Percentiles rank a stretch among this genome's conserved stretches.
phyloP scores from a whole-genome alignment of 139 green algal genomes.

The Ettlia oleoabundans region DNA sequence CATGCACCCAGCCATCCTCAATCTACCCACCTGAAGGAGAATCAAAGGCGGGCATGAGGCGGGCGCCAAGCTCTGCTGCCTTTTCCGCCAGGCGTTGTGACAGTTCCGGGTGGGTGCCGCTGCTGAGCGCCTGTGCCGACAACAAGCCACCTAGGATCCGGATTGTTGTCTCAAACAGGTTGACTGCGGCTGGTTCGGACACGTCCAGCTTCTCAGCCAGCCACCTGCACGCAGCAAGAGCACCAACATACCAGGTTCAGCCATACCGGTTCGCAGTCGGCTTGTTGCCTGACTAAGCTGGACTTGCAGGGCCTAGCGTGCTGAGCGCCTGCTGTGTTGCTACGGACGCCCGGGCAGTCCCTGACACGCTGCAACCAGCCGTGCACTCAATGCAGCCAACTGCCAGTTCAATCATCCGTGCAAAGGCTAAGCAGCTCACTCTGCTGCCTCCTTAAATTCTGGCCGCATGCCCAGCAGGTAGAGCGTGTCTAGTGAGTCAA shows the following conservation, averaged over 20 bases:
- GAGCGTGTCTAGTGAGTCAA: conserved; percentile 87
- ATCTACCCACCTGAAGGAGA: conserved; percentile 35
- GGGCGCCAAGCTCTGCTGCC: conserved; percentile 51
- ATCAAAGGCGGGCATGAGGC: conserved; percentile 52
- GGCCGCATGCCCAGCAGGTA: conserved; percentile 66
- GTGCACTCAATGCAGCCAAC: neutral
- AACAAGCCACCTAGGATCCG: conserved; percentile 90
- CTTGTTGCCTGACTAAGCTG: too few species aligned
- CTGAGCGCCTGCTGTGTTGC: too few species aligned
- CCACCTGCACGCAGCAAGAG: neutral
- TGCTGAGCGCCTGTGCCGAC: conserved; percentile 77
- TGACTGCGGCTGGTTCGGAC: conserved; percentile 43
- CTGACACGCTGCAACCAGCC: neutral
- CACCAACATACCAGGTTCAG: neutral
- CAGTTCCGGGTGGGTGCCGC: conserved; percentile 7
- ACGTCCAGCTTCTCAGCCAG: conserved; percentile 28
- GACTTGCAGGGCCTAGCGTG: too few species aligned
- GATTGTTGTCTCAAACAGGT: conserved; percentile 96
- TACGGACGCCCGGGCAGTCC: too few species aligned
- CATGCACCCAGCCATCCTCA: neutral
- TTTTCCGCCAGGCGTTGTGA: conserved; percentile 27
- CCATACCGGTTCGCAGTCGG: too few species aligned
- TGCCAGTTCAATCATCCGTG: too few species aligned
- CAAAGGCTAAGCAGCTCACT: too few species aligned
- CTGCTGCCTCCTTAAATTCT: conserved; percentile 49